Evolutionary conservation across 2,329 filamentous ascomycete genomes (phyloP), one percentile per base, ranked within the genome.

Genomic region (Zalaria sp.): DNA sequence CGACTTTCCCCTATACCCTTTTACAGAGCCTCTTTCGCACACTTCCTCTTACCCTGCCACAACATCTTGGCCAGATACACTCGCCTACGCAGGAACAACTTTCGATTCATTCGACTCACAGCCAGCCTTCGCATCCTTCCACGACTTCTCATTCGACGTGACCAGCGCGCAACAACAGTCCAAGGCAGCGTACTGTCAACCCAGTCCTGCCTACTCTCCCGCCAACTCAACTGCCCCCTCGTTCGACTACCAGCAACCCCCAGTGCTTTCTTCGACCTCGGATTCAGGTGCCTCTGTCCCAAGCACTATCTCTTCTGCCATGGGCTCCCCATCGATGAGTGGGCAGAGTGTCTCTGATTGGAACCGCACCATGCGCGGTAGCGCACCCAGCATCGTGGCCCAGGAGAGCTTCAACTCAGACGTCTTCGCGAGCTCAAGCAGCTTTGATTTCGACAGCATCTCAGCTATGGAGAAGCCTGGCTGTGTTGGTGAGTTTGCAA

Each of bases 341-440:
- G 54, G 68, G 72, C 47, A 85, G 71, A 46, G 77, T 71, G 45
- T 69, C 68, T 25, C 81, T 75, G 44, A 78, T 61, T 43, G 73
- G 73, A 46, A 65, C 67, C 51, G 72, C 40, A 71, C 71, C 41
- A 63, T 82, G 31, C 43, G 47, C 44, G 73, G 71, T 39, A 66
- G 81, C 42, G 75, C 72, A 49, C 79, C 79, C 27, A 64, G 68
- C 53, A 81, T 85, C 47, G 73, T 83, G 39, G 69, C 71, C 50
- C 66, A 72, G 45, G 65, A 68, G 54, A 75, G 70, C 57, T 64
- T 61, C 35, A 35, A 27, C 10, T 66, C 72, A 45, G 66, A 69
- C 54, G 72, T 71, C 56, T 68, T 64, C 47, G 65, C 72, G 49
- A 63, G 18, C 18, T 18, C 69, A 34, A 73, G 83, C 53, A 62